Evolutionary conservation across 2,329 filamentous ascomycete genomes (phyloP).

Genomic region (Diaporthe capsici): DNA sequence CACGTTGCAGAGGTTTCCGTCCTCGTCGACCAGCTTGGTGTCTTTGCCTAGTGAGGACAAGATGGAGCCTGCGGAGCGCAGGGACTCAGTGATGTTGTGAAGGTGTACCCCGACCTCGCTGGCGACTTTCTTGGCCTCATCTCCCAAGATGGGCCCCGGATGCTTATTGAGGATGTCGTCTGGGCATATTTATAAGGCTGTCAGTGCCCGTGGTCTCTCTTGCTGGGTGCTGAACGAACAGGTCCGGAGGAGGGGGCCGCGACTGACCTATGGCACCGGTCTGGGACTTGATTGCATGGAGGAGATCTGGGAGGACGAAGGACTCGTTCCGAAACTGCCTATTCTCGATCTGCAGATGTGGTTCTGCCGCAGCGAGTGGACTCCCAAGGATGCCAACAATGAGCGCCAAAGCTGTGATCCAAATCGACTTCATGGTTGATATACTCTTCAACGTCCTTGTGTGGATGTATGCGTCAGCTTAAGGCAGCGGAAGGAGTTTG

Average conservation of each 20-base stretch:
- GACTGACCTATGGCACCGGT: constrained; percentile 13
- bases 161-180: background rate
- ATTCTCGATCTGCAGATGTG: background rate
- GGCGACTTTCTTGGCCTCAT: background rate
- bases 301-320: constrained; percentile 10
- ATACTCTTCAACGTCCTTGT: background rate
- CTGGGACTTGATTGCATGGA: background rate
- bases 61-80: background rate
- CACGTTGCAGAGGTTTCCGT: background rate
- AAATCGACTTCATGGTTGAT: constrained; percentile 14
- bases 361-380: background rate
- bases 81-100: background rate
- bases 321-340: background rate
- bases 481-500: background rate
- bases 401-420: constrained; percentile 4
- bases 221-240: background rate
- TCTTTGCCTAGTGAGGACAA: background rate
- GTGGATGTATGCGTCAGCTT: background rate
- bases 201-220: background rate
- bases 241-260: too few relatives aligned
- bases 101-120: background rate
- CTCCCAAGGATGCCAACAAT: background rate
- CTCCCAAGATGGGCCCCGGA: background rate
- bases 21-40: background rate
- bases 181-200: background rate